Base-by-base conservation (phyloP, 208 protist genomes). In the Spongospora subterranea region DNA sequence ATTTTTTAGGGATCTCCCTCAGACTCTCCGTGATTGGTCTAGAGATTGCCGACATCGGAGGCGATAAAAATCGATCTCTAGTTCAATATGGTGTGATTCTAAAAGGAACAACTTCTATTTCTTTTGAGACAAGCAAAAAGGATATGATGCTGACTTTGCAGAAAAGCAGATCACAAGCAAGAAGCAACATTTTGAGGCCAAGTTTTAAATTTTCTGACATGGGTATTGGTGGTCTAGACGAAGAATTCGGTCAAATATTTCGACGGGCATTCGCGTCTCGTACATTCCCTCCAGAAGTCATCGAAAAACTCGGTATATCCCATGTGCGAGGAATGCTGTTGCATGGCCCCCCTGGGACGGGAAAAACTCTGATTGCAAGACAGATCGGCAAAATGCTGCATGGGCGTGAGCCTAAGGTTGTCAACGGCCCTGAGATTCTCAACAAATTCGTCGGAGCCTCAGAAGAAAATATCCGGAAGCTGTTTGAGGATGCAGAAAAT, bases 361-460 rank as follows among this genome's bases (percentile, higher is more conserved):
- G 99, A 88, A 99, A 99, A 93, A 99, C 99, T 0, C 95, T 99
- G 11, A 99, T 99, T 94, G 99, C 99, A 0, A 95, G 99, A 32
- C 98, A 99, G 93, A 99, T 99, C 91, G 98, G 98, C n/a, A 98
- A 99, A 92, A 99, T 99, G 94, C 95, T 99, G 20, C 98, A 99
- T 93, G 97, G 97, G 92, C 94, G 95, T 53, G 96, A 97, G 92
- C 97, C 97, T 50, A 99, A 99, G 94, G 77, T 95, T 13, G 97
- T 99, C 20, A 98, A 98, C 93, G 98, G 98, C 0, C 98, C 98
- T n/a, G 98, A 99, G 92, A 96, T 99, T 71, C 96, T 99, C 88
- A 97, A 98, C 95, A 93, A 93, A 50, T 92, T 88, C 38, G 98
- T 99, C 46, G 99, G 99, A 65, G 95, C 98, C 46, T 98, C 98